phyloP scores from a whole-genome alignment of 1,284 basidiomycete genomes.

The Wallemia mellicola region DNA sequence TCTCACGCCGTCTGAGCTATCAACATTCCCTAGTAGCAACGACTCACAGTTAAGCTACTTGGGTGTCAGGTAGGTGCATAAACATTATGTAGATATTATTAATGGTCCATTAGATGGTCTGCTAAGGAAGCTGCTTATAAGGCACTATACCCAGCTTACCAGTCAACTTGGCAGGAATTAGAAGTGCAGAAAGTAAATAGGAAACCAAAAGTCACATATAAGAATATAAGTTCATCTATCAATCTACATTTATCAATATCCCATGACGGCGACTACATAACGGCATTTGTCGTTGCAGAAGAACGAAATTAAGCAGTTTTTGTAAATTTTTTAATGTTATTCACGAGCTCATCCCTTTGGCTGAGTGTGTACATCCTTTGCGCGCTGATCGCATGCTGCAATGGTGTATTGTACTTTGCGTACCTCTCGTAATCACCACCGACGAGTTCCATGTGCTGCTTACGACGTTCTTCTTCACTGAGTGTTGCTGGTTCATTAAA shows the following conservation, averaged over 20 bases:
- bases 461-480: background rate
- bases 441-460: background rate
- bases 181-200: slow-evolving; percentile 3
- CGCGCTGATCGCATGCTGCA: background rate
- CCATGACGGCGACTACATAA: slow-evolving; percentile 7
- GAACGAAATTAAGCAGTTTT: background rate
- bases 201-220: slow-evolving; percentile 4
- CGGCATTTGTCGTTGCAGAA: slow-evolving; percentile 8
- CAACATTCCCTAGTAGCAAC: background rate
- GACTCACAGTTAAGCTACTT: background rate
- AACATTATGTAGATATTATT: too few species aligned
- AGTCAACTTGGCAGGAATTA: slow-evolving; percentile 9
- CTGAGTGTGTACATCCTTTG: background rate
- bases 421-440: background rate
- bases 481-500: background rate
- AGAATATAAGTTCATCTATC: background rate
- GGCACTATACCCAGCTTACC: slow-evolving; percentile 8
- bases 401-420: background rate
- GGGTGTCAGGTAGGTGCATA: background rate
- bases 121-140: slow-evolving; percentile 14
- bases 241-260: slow-evolving; percentile 7
- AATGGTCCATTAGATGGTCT: too few species aligned
- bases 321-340: background rate
- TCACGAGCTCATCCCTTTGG: background rate
- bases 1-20: background rate